Conservation (phyloP, 495 filamentous ascomycete species). For the Xylaria bambusicola region DNA sequence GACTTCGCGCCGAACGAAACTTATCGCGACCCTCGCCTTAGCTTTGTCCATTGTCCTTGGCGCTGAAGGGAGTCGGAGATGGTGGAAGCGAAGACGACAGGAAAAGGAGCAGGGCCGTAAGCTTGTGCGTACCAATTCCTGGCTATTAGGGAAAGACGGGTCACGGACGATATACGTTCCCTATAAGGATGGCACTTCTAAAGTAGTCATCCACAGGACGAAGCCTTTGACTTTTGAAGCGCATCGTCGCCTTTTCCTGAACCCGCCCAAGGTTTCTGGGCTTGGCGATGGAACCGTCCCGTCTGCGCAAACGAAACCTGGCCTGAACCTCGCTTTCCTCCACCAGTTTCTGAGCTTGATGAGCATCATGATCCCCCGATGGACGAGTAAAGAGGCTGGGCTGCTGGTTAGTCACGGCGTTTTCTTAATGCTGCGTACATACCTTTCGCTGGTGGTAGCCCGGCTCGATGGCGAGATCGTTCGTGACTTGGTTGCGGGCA, state of each 20-base stretch:
- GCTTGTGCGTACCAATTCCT: conserved; percentile 87
- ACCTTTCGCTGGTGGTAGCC: conserved; percentile 90
- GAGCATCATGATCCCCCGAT: conserved; percentile 96
- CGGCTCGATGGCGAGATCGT: conserved; percentile 95
- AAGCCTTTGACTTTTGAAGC: conserved; percentile 95
- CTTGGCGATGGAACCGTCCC: conserved; percentile 79
- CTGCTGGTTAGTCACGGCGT: conserved; percentile 82
- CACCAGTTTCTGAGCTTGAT: conserved; percentile 95
- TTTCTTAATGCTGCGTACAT: conserved; percentile 88
- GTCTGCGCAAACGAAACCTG: conserved; percentile 86
- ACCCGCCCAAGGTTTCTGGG: conserved; percentile 78
- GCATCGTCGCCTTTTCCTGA: conserved; percentile 88
- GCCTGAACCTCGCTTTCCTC: conserved; percentile 94
- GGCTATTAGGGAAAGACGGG: conserved; percentile 88
- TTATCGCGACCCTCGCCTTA: conserved; percentile 74
- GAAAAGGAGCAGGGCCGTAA: conserved; percentile 79
- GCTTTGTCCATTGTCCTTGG: conserved; percentile 72
- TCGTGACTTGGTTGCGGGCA: conserved; percentile 90
- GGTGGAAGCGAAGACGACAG: conserved; percentile 66
- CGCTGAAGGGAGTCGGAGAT: conserved; percentile 72
- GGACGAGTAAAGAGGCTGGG: conserved; percentile 92
- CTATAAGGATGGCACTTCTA: conserved; percentile 81
- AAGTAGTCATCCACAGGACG: conserved; percentile 90
- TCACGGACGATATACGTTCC: conserved; percentile 93
- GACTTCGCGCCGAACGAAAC: conserved; percentile 67